phyloP scores from a whole-genome alignment of 345 rosid genomes.

The Clausena lansium region DNA sequence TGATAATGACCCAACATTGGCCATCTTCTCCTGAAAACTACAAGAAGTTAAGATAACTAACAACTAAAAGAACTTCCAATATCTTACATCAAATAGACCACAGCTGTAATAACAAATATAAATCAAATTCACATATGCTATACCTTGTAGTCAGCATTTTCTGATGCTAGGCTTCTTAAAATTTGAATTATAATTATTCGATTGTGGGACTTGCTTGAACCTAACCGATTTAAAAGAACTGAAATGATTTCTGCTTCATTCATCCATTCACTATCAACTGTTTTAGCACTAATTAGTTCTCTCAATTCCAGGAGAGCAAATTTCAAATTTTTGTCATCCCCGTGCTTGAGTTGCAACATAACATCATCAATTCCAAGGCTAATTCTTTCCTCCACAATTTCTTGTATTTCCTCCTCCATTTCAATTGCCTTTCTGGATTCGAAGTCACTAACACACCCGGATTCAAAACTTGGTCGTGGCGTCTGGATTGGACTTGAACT shows the following conservation, averaged over 20 bases:
- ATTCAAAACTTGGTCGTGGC: slow-evolving; percentile 26
- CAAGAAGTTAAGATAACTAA: slow-evolving; percentile 24
- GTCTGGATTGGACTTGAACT: slow-evolving; percentile 30
- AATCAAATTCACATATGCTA: background rate
- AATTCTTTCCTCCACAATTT: slow-evolving; percentile 19
- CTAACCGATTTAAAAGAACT: slow-evolving; percentile 42
- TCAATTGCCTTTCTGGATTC: slow-evolving; percentile 36
- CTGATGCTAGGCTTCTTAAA: slow-evolving; percentile 44
- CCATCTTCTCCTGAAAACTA: slow-evolving; percentile 63
- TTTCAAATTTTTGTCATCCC: slow-evolving; percentile 43
- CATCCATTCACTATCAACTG: slow-evolving; percentile 44
- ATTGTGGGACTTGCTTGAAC: slow-evolving; percentile 34
- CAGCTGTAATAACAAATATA: background rate
- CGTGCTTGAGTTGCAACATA: slow-evolving; percentile 54
- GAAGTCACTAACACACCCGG: slow-evolving; percentile 32
- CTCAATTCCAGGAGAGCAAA: slow-evolving; percentile 36
- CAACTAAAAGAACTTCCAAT: background rate
- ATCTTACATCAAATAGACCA: background rate
- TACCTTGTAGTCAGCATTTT: slow-evolving; percentile 47
- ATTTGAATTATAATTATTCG: slow-evolving; percentile 40
- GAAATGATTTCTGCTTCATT: slow-evolving; percentile 40
- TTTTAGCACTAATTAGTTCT: slow-evolving; percentile 27
- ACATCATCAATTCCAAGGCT: slow-evolving; percentile 44
- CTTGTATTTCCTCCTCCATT: slow-evolving; percentile 16
- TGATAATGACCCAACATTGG: slow-evolving; percentile 41